Evolutionary conservation across 2,329 filamentous ascomycete species (phyloP), one percentile per base, ranked within the genome.

Genomic region (Trichoderma endophyticum): DNA sequence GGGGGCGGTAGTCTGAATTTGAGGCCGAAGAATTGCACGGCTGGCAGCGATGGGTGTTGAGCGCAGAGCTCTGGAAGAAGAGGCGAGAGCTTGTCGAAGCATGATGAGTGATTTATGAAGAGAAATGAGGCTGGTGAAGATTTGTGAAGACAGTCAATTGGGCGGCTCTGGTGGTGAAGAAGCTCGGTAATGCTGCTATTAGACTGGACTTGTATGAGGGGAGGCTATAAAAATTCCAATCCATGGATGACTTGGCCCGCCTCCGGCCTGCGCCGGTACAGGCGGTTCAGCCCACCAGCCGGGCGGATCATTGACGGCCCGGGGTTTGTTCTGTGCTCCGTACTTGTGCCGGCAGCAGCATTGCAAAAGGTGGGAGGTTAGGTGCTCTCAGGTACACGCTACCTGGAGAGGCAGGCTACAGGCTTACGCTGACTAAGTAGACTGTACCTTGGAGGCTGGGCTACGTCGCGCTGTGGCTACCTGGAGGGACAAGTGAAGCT

Each of bases 61-160:
- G 80, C 84, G 81, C 74, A 85, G 79, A 54, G 83, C 82, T 78
- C 84, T 81, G 71, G 84, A 83, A 48, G 85, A 82, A 73, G 81
- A 75, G 69, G 83, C 79, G 65, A 86, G 72, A 70, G 81, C 80
- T 78, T 86, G 83, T 77, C 84, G 83, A 74, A 86, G 80, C 85
- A 87, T 87, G 75, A 60, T 80, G 76, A 60, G 1, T 14, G 48
- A 24, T 24, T 54, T 54, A 6, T 12, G 48, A 12, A 5, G 21
- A 28, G 43, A n/a, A 73, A 56, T 68, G 62, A 70, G 43, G 48
- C 72, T 57, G 66, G 2, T 36, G 39, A 24, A 34, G 12, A 32
- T 36, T 24, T 34, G 30, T 26, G 7, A 11, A 70, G 32, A 24
- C 11, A 14, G 26, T 36, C 65, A 61, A 69, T 67, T 62, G 71